A percentile compares a stretch with the other conserved stretches of the same genome.
phyloP scores from a whole-genome alignment of 495 filamentous ascomycete species.

The Tuber umbilicatum region DNA sequence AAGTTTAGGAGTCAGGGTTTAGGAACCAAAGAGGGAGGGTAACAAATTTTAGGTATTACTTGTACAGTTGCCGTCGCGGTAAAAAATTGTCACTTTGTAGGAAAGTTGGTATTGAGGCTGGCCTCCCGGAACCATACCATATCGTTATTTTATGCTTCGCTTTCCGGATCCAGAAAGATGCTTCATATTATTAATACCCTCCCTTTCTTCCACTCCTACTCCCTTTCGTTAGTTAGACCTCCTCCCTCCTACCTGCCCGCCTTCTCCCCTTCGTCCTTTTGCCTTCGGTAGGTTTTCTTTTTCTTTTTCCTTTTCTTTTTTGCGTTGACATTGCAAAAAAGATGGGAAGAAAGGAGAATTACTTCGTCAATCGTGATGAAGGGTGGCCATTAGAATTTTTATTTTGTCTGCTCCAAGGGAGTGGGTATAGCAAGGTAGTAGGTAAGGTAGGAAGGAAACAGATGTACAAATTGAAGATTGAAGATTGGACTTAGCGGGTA shows the following conservation, averaged over 20 bases:
- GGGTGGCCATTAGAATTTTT: neutral
- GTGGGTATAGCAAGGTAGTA: neutral
- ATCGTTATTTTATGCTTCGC: neutral
- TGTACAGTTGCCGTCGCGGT: too few species aligned
- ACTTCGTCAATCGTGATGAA: neutral
- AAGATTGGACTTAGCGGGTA: neutral
- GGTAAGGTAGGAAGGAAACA: neutral
- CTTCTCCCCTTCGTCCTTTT: neutral
- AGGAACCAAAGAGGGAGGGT: too few species aligned
- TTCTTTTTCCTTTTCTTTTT: neutral
- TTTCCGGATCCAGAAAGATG: neutral
- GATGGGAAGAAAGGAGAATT: neutral
- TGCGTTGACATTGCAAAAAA: conserved; percentile 14
- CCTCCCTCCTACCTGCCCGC: conserved; percentile 7
- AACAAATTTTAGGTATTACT: too few species aligned
- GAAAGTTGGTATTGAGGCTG: too few species aligned
- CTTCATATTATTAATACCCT: neutral
- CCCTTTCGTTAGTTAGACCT: conserved; percentile 1
- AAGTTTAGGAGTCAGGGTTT: too few species aligned
- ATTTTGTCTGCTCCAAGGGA: neutral
- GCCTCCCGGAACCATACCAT: too few species aligned
- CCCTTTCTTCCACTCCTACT: neutral
- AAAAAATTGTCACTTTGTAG: too few species aligned
- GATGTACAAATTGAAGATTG: neutral
- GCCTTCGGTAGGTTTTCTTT: conserved; percentile 7